A percentile compares a stretch with the other conserved stretches of the same genome.
phyloP scores from a whole-genome alignment of 2,329 filamentous ascomycete species.

The Alternaria panax region DNA sequence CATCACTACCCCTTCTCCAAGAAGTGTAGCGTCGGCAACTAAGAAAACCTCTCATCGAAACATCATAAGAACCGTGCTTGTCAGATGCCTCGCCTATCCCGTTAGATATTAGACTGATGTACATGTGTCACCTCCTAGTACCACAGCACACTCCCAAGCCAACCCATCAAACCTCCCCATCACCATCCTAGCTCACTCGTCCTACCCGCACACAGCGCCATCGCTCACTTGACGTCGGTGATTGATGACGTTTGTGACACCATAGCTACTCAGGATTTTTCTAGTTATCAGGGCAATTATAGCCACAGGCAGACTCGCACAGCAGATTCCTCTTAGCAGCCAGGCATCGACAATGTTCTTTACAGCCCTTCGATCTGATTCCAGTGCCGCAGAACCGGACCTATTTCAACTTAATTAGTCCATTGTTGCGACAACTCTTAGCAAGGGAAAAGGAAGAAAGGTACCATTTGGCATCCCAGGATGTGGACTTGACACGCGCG shows the following conservation, averaged over 20 bases:
- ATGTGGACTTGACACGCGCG: not conserved
- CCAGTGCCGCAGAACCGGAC: too few species aligned
- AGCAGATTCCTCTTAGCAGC: not conserved
- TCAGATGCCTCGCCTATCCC: too few species aligned
- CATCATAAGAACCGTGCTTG: not conserved
- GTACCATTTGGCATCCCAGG: too few species aligned
- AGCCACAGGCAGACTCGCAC: not conserved
- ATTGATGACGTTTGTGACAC: too few species aligned
- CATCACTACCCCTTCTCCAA: not conserved
- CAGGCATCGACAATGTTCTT: not conserved
- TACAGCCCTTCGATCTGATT: too few species aligned
- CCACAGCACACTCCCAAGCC: not conserved
- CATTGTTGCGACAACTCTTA: too few species aligned
- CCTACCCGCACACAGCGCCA: not conserved
- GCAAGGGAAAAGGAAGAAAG: not conserved
- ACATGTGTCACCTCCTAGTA: not conserved
- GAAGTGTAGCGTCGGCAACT: not conserved
- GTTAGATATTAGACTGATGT: not conserved
- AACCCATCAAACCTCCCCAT: not conserved
- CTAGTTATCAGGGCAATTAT: not conserved
- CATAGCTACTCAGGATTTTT: too few species aligned
- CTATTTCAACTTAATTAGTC: not conserved
- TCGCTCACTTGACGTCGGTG: too few species aligned
- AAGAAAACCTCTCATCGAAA: not conserved
- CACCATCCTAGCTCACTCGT: not conserved